Evolutionary conservation across 345 rosid genomes (phyloP), one percentile per base, ranked within the genome.

Genomic region (Gossypium longicalyx): DNA sequence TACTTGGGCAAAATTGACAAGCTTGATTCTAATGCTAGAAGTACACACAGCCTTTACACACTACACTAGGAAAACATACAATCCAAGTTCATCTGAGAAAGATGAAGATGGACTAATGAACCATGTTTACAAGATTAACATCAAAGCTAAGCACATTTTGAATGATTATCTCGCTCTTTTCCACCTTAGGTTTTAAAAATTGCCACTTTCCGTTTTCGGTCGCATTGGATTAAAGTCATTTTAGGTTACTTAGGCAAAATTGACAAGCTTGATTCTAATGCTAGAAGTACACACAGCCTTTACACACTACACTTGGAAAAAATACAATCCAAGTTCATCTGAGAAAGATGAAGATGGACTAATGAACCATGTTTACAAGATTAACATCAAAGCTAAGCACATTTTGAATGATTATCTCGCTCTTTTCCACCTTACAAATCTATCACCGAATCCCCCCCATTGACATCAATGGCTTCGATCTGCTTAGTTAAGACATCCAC

Each of bases 401-500:
- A 59, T 51, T 13, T 4, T 45, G 27, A 10, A 20, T 56, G 61
- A 56, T 56, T 56, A 56, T 19, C 15, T 1, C 41, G 11, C 61
- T 22, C 29, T 20, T 57, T 57, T 34, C 4, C 6, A 34, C 38
- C 38, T 34, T 22, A 34, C 17, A 62, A 23, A 51, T 62, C 61
- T 12, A 41, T 51, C 47, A 67, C 16, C 12, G 27, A 58, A 29
- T 61, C 77, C 13, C 62, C 62, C 10, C 62, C 10, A 48, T 56
- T 27, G 43, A 85, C 74, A 72, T 56, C 49, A 61, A 79, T 74
- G 64, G 79, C 75, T 72, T 62, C 74, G 38, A 79, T 72, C 29
- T 73, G 72, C 52, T 25, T 77, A 56, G 75, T 77, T 13, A 85
- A 54, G 12, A 38, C 71, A 62, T 81, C 74, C 41, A 81, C 76